These are phyloP conservation scores for Backusella mclennaniae DNA, from an alignment of 192 early-diverging fungal species.

Conservation along the genomic window DNA sequence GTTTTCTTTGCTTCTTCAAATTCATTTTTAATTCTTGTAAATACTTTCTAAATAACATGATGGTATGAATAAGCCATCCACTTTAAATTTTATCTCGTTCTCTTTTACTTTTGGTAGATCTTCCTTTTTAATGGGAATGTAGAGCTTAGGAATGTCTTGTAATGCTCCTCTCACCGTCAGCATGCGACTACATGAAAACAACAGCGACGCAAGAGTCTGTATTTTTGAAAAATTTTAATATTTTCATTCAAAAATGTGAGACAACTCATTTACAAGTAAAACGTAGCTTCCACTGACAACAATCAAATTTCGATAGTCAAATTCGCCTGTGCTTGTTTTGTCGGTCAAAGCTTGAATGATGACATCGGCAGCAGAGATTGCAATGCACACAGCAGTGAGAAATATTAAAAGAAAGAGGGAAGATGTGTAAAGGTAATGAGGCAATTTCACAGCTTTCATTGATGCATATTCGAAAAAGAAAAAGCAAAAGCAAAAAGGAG, in stretches of 20 bases:
- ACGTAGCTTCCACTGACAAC: constrained; percentile 52
- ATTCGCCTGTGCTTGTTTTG: constrained; percentile 21
- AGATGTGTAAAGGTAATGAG: constrained; percentile 24
- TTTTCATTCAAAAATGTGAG: background rate
- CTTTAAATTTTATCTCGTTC: background rate
- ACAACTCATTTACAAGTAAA: constrained; percentile 35
- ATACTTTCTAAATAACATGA: constrained; percentile 36
- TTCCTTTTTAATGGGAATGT: constrained; percentile 44
- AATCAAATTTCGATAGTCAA: constrained; percentile 45
- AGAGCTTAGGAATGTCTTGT: constrained; percentile 52
- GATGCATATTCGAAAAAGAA: background rate
- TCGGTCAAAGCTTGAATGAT: constrained; percentile 51
- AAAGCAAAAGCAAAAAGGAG: background rate
- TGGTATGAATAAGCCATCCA: background rate
- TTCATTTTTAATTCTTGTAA: constrained; percentile 41
- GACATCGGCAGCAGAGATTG: constrained; percentile 51
- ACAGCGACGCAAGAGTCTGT: constrained; percentile 46
- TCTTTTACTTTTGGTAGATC: constrained; percentile 47
- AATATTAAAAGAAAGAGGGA: constrained; percentile 36
- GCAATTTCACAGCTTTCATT: constrained; percentile 12
- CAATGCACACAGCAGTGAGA: constrained; percentile 41
- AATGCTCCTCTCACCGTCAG: constrained; percentile 45
- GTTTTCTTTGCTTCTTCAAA: constrained; percentile 40
- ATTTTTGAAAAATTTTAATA: background rate
- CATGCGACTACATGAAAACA: constrained; percentile 50